Base-by-base conservation (phyloP, 345 rosid genomes). In the Arabidopsis suecica region DNA sequence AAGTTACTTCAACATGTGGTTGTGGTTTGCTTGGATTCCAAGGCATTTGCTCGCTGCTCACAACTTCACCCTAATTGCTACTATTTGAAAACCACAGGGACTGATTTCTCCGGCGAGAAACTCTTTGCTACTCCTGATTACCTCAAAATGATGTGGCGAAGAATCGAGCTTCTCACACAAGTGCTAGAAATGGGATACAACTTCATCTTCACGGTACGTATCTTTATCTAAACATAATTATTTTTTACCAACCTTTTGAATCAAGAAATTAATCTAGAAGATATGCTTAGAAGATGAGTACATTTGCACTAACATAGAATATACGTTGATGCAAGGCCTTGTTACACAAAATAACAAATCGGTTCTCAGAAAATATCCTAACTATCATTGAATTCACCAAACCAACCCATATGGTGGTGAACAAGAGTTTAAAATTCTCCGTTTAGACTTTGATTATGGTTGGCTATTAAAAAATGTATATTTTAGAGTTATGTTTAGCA, bases 71-170 rank as follows among this genome's bases (percentile, higher is more conserved):
- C 73, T 3, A 80, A 84, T 69, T 90, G 93, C 28, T 88, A 81
- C 44, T 66, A 71, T 1, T 69, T 87, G 7, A 32, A 61, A 22
- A 75, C 82, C 3, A 3, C 18, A 25, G 88, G 85, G 9, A 50
- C 20, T 32, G 80, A 85, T 74, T 84, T 83, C 36, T 68, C 88
- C 4, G 59, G 65, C 3, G 90, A 83, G 71, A 88, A 87, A 16
- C 72, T 6, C 16, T 90, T 85, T 78, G 89, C 84, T 85, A 79
- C 87, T 12, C 71, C 81, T 14, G 81, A 44, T 55, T 88, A 88
- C 81, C 65, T 87, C 37, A 71, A 83, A 40, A 88, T 88, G 93
- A 88, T 90, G 93, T 90, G 96, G 96, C 78, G 76, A 8, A 72
- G 93, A 28, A 87, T 88, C 66, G 78, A 83, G 4, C 82, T 90